Percentiles rank a stretch among this genome's conserved stretches.
Evolutionary conservation across 1,284 basidiomycete species (phyloP).

Genomic region (Moesziomyces sp.): DNA sequence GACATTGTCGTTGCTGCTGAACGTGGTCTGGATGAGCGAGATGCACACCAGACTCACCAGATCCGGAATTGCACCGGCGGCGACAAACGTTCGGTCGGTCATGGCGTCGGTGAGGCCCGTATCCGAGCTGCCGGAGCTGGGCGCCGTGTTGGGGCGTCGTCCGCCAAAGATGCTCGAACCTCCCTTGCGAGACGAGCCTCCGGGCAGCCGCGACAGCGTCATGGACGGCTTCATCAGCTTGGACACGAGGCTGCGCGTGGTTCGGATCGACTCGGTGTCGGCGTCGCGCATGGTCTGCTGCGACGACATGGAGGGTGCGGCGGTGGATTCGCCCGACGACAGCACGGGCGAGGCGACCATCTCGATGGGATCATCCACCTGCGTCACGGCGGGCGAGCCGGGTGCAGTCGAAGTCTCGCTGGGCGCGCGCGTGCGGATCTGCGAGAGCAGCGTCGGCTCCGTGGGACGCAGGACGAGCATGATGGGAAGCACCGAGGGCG

Average conservation of each 20-base stretch:
- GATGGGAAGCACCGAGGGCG: slow-evolving; percentile 57
- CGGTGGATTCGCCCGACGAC: slow-evolving; percentile 8
- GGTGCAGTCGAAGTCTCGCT: slow-evolving; percentile 41
- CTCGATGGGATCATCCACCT: slow-evolving; percentile 44
- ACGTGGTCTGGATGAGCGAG: slow-evolving; percentile 58
- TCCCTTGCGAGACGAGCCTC: slow-evolving; percentile 17
- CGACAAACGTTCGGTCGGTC: slow-evolving; percentile 40
- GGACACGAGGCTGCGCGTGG: slow-evolving; percentile 46
- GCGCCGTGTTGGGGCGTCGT: slow-evolving; percentile 53
- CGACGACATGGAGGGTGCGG: slow-evolving; percentile 2
- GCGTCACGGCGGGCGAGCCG: slow-evolving; percentile 28
- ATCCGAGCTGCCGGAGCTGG: slow-evolving; percentile 48
- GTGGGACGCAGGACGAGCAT: slow-evolving; percentile 55
- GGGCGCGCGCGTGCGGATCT: slow-evolving; percentile 28
- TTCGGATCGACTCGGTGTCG: slow-evolving; percentile 47
- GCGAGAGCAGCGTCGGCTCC: slow-evolving; percentile 53
- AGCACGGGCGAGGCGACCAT: slow-evolving; percentile 11
- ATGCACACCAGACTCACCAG: slow-evolving; percentile 55
- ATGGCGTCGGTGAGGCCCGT: slow-evolving; percentile 33
- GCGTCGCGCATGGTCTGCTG: slow-evolving; percentile 17
- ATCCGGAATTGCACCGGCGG: slow-evolving; percentile 35
- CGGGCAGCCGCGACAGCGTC: slow-evolving; percentile 25
- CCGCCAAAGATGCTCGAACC: slow-evolving; percentile 47
- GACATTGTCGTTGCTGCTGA: slow-evolving; percentile 53
- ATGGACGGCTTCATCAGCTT: slow-evolving; percentile 41